Percentiles rank a stretch among this genome's conserved stretches.
These are phyloP conservation scores for Fusarium chaquense DNA, from an alignment of 2,329 filamentous ascomycete species.

Conservation along the genomic window DNA sequence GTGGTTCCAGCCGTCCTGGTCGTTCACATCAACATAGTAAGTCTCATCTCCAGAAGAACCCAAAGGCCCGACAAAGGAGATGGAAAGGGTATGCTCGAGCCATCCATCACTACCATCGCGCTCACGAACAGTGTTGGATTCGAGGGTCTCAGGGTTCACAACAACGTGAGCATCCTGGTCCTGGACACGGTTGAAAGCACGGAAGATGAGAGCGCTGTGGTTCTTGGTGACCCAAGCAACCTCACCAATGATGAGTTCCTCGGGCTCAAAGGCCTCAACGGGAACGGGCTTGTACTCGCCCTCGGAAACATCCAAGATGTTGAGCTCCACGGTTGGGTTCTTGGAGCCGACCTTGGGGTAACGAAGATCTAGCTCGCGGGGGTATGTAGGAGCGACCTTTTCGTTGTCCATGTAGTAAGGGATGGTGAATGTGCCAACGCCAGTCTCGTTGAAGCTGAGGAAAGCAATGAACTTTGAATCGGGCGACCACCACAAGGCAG, in stretches of 20 bases:
- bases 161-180: slow-evolving; percentile 72
- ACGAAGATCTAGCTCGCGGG: slow-evolving; percentile 70
- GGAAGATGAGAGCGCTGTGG: slow-evolving; percentile 72
- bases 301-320: slow-evolving; percentile 65
- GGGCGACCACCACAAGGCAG: slow-evolving; percentile 91
- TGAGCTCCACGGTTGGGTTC: slow-evolving; percentile 73
- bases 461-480: slow-evolving; percentile 90
- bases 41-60: slow-evolving; percentile 51
- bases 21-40: slow-evolving; percentile 76
- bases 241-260: slow-evolving; percentile 75
- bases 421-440: slow-evolving; percentile 73
- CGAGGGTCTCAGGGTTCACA: slow-evolving; percentile 64
- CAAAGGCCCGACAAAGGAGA: slow-evolving; percentile 65
- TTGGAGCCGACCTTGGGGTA: slow-evolving; percentile 77
- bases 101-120: slow-evolving; percentile 71
- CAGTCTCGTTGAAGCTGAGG: slow-evolving; percentile 85
- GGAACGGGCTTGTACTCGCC: slow-evolving; percentile 60
- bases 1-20: slow-evolving; percentile 76
- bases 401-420: slow-evolving; percentile 74
- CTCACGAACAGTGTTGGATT: slow-evolving; percentile 64
- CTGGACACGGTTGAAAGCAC: slow-evolving; percentile 76
- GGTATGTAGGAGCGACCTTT: slow-evolving; percentile 70
- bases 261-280: slow-evolving; percentile 68
- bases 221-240: slow-evolving; percentile 74
- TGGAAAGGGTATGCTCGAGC: slow-evolving; percentile 70